These are phyloP conservation scores for Lactarius quietus DNA, from an alignment of 768 basidiomycete genomes.

Conservation along the genomic window DNA sequence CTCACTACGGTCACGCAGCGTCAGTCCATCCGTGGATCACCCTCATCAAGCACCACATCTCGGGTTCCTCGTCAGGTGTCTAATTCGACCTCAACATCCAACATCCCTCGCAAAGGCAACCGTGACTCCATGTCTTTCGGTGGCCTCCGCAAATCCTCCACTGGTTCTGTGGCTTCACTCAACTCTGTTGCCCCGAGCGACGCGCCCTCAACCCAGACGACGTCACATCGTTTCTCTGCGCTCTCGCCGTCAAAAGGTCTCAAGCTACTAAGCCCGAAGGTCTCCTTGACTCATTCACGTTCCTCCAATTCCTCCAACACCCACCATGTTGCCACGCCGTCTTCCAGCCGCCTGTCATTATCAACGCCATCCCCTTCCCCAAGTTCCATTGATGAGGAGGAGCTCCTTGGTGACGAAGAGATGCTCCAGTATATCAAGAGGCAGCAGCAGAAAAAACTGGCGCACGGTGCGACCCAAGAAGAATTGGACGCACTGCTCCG, in stretches of 20 bases:
- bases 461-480: conserved; percentile 77
- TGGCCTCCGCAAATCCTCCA: conserved; percentile 77
- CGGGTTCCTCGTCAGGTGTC: conserved; percentile 66
- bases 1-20: conserved; percentile 44
- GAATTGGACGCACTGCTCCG: conserved; percentile 84
- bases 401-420: conserved; percentile 89
- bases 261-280: conserved; percentile 78
- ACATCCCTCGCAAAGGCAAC: conserved; percentile 58
- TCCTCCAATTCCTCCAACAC: conserved; percentile 52
- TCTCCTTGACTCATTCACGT: conserved; percentile 55
- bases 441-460: conserved; percentile 84
- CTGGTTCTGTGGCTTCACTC: conserved; percentile 71
- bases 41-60: conserved; percentile 50
- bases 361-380: conserved; percentile 85
- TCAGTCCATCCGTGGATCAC: conserved; percentile 61
- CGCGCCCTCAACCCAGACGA: conserved; percentile 27
- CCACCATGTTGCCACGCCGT: conserved; percentile 55
- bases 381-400: conserved; percentile 78
- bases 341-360: conserved; percentile 68
- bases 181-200: conserved; percentile 47
- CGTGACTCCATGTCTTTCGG: conserved; percentile 79
- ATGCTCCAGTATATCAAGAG: conserved; percentile 93
- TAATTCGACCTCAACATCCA: conserved; percentile 42
- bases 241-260: conserved; percentile 82
- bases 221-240: conserved; percentile 70